Percentiles rank a stretch among this genome's conserved stretches.
Evolutionary conservation across 1,284 basidiomycete genomes (phyloP).

Genomic region (Pseudozyma tsukubaensis): DNA sequence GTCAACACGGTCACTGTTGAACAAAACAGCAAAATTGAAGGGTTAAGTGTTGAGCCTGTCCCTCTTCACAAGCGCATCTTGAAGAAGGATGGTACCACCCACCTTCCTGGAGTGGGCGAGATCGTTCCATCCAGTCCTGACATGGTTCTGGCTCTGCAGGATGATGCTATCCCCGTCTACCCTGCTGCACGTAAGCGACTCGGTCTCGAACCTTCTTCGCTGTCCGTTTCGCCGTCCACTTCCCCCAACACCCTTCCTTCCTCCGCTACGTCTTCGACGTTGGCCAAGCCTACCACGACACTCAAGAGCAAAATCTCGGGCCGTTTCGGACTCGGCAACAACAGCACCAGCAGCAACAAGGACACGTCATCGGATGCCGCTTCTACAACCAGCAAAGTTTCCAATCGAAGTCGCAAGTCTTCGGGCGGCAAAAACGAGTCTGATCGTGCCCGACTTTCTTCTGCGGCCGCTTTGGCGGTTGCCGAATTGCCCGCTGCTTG

Average conservation of each 20-base stretch:
- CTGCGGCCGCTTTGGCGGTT: conserved; percentile 1
- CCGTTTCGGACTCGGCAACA: conserved; percentile 6
- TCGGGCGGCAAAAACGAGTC: conserved; percentile 5
- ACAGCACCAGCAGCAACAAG: no score
- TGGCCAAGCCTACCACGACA: neutral
- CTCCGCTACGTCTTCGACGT: neutral
- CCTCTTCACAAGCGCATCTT: conserved; percentile 25
- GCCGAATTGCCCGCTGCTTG: conserved; percentile 41
- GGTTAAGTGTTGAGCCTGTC: conserved; percentile 26
- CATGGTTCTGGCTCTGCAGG: neutral
- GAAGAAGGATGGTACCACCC: conserved; percentile 16
- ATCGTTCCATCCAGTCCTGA: conserved; percentile 39
- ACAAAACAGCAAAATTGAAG: neutral
- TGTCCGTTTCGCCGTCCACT: neutral
- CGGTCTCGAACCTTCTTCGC: conserved; percentile 7
- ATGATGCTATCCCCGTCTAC: conserved; percentile 11
- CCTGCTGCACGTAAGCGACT: conserved; percentile 19
- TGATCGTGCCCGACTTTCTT: conserved; percentile 1
- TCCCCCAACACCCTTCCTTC: neutral
- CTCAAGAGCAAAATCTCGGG: conserved; percentile 38
- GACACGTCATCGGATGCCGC: neutral
- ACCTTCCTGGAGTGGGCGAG: conserved; percentile 38
- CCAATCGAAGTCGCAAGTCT: conserved; percentile 20
- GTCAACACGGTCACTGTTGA: neutral
- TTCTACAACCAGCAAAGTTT: neutral